phyloP scores from a whole-genome alignment of 306 rosid species.

The Vicia villosa region DNA sequence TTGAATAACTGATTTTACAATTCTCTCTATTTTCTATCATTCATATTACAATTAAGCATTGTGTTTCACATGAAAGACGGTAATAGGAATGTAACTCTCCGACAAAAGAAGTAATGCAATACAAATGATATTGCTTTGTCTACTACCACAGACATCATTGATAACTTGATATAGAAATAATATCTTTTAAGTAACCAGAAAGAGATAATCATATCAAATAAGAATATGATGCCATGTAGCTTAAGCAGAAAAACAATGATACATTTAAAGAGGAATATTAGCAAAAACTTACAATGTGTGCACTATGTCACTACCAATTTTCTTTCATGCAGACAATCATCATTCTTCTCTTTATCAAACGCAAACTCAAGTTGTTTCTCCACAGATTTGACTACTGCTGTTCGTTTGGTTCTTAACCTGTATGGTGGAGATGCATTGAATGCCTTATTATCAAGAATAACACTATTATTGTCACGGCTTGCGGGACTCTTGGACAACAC shows the following conservation, averaged over 20 bases:
- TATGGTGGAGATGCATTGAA: constrained; percentile 96
- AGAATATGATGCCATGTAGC: background rate
- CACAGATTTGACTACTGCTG: constrained; percentile 77
- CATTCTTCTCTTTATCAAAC: constrained; percentile 66
- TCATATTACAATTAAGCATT: background rate
- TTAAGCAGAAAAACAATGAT: constrained; percentile 24
- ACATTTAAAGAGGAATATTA: constrained; percentile 23
- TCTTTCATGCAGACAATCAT: constrained; percentile 52
- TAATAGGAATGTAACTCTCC: background rate
- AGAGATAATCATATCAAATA: background rate
- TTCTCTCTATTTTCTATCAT: background rate
- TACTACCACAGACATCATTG: background rate
- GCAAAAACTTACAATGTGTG: constrained; percentile 50
- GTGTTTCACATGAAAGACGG: background rate
- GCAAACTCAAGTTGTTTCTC: constrained; percentile 90
- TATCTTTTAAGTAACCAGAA: background rate
- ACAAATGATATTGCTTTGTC: background rate
- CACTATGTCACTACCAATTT: constrained; percentile 63
- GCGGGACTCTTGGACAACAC: constrained; percentile 53
- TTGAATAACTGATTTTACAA: background rate
- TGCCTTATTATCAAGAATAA: constrained; percentile 53
- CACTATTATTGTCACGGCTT: constrained; percentile 45
- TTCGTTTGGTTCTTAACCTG: constrained; percentile 78
- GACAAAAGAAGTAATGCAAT: background rate
- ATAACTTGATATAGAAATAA: background rate